Percentiles rank a stretch among this genome's conserved stretches.
Evolutionary conservation across 305 asterid genomes (phyloP).

Genomic region (Fraxinus angustifolia): DNA sequence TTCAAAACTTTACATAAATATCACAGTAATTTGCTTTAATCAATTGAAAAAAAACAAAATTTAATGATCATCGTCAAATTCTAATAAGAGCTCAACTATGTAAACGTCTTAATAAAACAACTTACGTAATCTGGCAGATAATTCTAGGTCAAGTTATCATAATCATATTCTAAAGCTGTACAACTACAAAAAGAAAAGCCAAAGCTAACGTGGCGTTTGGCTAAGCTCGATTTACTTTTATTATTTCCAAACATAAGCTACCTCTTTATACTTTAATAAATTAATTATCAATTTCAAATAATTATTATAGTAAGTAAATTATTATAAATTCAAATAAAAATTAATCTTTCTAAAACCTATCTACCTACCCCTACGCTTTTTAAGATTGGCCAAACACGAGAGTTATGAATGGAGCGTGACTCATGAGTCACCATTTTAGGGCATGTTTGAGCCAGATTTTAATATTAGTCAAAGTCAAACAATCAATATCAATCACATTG

Average conservation of each 20-base stretch:
- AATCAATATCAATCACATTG: too few relatives aligned
- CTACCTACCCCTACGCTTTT: background rate
- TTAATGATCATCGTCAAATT: background rate
- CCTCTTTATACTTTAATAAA: background rate
- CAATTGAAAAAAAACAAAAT: background rate
- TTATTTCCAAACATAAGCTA: background rate
- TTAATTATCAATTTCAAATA: too few relatives aligned
- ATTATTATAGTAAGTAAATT: too few relatives aligned
- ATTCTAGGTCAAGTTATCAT: background rate
- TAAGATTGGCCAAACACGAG: too few relatives aligned
- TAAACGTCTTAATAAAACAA: too few relatives aligned
- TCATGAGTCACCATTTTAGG: too few relatives aligned
- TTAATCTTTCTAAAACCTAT: background rate
- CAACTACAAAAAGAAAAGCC: background rate
- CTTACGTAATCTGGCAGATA: background rate
- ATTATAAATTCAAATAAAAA: background rate
- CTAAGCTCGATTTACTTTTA: background rate
- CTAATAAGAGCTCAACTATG: background rate
- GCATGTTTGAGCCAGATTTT: too few relatives aligned
- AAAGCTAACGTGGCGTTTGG: background rate
- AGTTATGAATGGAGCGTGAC: too few relatives aligned
- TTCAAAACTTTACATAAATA: too few relatives aligned
- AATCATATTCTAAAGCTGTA: background rate
- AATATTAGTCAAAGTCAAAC: too few relatives aligned
- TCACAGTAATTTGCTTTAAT: background rate